Conservation (phyloP, 75 land plant species). For the Pinus albicaulis region DNA sequence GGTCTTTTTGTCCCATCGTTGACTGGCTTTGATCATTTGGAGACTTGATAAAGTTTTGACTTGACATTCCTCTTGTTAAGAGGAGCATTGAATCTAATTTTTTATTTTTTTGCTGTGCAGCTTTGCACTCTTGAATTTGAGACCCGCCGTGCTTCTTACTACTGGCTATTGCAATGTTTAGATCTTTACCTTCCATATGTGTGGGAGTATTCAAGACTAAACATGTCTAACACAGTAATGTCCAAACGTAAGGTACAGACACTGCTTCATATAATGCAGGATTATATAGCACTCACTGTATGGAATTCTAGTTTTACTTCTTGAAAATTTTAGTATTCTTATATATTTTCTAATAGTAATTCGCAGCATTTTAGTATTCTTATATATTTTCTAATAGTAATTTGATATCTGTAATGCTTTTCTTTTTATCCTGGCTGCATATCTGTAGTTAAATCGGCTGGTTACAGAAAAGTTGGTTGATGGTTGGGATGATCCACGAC, state of each 20-base stretch:
- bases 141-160: constrained; percentile 93
- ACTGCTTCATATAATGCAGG: background rate
- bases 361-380: background rate
- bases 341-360: background rate
- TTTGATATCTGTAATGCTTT: constrained; percentile 1
- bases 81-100: background rate
- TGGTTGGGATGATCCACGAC: constrained; percentile 99
- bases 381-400: background rate
- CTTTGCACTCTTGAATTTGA: constrained; percentile 98
- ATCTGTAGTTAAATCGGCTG: constrained; percentile 69
- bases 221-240: constrained; percentile 82
- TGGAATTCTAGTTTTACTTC: background rate
- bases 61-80: background rate
- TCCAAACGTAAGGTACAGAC: constrained; percentile 89
- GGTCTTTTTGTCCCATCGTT: no score
- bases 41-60: no score
- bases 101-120: constrained; percentile 46
- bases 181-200: constrained; percentile 97
- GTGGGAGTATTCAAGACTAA: constrained; percentile 97
- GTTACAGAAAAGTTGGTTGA: constrained; percentile 89
- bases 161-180: constrained; percentile 84
- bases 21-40: no score
- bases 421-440: background rate
- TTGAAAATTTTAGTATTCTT: background rate
- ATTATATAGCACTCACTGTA: background rate